Conservation (phyloP, 805 yeast species). For the Priceomyces fermenticarens region DNA sequence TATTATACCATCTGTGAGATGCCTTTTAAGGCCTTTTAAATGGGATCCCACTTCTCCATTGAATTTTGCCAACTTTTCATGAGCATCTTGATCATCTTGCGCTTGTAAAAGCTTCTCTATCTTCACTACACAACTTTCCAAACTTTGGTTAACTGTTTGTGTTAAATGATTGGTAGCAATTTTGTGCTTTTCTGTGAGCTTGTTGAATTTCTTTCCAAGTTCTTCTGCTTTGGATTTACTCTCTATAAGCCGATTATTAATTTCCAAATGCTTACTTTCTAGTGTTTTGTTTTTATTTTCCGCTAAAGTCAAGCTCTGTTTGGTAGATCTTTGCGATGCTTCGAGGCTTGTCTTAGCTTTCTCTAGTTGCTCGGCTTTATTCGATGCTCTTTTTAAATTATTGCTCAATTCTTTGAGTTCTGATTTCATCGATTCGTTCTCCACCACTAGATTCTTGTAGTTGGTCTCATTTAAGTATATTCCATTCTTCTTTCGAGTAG, state of each 20-base stretch:
- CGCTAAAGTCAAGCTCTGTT: constrained; percentile 4
- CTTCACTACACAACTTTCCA: constrained; percentile 3
- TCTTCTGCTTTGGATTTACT: constrained; percentile 3
- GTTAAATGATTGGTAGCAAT: constrained; percentile 6
- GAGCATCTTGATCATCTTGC: neutral
- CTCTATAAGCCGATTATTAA: constrained; percentile 2
- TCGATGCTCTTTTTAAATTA: constrained; percentile 4
- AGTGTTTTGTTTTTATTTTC: constrained; percentile 5
- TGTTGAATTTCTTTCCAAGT: constrained; percentile 6
- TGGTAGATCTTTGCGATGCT: constrained; percentile 3
- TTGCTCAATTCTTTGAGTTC: constrained; percentile 18
- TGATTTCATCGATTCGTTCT: constrained; percentile 25
- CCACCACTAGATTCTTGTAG: constrained; percentile 32
- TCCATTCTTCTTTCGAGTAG: constrained; percentile 64
- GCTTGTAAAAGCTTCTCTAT: constrained; percentile 5
- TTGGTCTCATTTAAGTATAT: constrained; percentile 59
- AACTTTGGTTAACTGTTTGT: constrained; percentile 4
- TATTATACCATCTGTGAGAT: constrained; percentile 1
- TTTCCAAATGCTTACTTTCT: constrained; percentile 2
- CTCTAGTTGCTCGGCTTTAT: constrained; percentile 7
- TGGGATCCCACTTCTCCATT: neutral
- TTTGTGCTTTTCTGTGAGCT: constrained; percentile 7
- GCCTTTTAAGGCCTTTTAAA: neutral
- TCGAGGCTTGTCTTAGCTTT: constrained; percentile 3
- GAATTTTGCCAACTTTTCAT: neutral